A percentile compares a stretch with the other conserved stretches of the same genome.
phyloP scores from a whole-genome alignment of 2,329 filamentous ascomycete genomes.

The Pseudocercospora musae region DNA sequence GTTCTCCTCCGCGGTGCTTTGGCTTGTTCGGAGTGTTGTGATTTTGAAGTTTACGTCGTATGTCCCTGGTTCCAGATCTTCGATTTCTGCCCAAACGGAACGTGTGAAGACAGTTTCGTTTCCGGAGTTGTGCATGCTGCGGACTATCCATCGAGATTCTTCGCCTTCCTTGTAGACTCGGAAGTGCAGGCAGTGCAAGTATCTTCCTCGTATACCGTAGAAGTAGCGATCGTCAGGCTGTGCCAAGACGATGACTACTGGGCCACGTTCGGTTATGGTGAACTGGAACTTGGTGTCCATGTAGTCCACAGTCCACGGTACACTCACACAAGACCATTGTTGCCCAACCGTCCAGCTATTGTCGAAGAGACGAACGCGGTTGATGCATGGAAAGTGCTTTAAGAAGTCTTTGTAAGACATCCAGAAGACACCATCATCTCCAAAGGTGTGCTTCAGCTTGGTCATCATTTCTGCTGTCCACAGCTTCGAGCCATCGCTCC shows the following conservation, averaged over 20 bases:
- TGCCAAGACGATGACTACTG: constrained; percentile 57
- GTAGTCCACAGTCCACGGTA: constrained; percentile 61
- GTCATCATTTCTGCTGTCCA: constrained; percentile 79
- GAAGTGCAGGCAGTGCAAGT: constrained; percentile 57
- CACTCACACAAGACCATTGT: constrained; percentile 59
- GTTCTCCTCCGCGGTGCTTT: constrained; percentile 62
- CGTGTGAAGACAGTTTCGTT: constrained; percentile 64
- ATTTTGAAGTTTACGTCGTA: constrained; percentile 76
- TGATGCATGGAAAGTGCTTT: constrained; percentile 50
- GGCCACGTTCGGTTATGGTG: constrained; percentile 50
- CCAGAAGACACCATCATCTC: constrained; percentile 52
- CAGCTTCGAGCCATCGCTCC: constrained; percentile 78
- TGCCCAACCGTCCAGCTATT: constrained; percentile 61
- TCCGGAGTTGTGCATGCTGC: constrained; percentile 32
- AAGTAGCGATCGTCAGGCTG: constrained; percentile 63
- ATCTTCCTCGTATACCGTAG: constrained; percentile 55
- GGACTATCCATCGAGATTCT: constrained; percentile 28
- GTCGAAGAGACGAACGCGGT: constrained; percentile 59
- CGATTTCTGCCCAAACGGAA: constrained; percentile 71
- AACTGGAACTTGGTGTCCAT: constrained; percentile 59
- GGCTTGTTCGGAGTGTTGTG: constrained; percentile 58
- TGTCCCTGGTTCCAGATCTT: constrained; percentile 65
- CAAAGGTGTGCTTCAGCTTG: constrained; percentile 49
- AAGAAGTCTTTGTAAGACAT: constrained; percentile 59
- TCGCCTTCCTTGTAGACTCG: constrained; percentile 54